These are phyloP conservation scores for Jaenimonas drosophilae DNA, from an alignment of 208 protist species.

Conservation along the genomic window DNA sequence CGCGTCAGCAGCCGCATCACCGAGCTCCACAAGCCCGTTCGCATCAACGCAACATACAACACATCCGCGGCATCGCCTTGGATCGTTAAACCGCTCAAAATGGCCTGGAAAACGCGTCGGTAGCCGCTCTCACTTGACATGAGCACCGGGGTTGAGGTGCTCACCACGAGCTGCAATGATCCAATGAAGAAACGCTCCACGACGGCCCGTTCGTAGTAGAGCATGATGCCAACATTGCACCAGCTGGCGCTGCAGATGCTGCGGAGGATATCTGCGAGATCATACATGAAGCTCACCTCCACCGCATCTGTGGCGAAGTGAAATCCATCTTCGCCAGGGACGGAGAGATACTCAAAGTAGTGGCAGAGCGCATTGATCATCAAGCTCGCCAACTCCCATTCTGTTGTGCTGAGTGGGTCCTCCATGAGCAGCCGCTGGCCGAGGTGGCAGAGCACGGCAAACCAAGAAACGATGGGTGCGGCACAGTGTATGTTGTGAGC, in stretches of 20 bases:
- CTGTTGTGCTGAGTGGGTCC: slow-evolving; percentile 18
- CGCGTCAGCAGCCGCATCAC: slow-evolving; percentile 41
- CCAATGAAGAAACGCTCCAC: slow-evolving; percentile 45
- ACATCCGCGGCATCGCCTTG: slow-evolving; percentile 21
- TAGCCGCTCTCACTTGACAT: slow-evolving; percentile 37
- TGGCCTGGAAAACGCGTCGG: slow-evolving; percentile 37
- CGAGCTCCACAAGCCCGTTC: slow-evolving; percentile 35
- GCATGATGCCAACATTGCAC: slow-evolving; percentile 69
- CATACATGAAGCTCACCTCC: slow-evolving; percentile 44
- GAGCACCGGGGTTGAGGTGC: slow-evolving; percentile 40
- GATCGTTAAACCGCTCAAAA: slow-evolving; percentile 30
- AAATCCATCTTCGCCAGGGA: slow-evolving; percentile 7
- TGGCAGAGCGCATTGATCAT: slow-evolving; percentile 27
- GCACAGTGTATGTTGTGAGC: slow-evolving; percentile 9
- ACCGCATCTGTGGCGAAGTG: slow-evolving; percentile 24
- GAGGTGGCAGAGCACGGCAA: slow-evolving; percentile 30
- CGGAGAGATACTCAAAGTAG: slow-evolving; percentile 24
- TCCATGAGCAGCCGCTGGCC: slow-evolving; percentile 31
- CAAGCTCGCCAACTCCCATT: slow-evolving; percentile 47
- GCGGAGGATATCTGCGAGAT: slow-evolving; percentile 50
- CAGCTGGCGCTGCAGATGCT: slow-evolving; percentile 51
- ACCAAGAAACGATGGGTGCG: slow-evolving; percentile 32
- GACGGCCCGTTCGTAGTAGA: slow-evolving; percentile 55
- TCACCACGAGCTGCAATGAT: slow-evolving; percentile 46
- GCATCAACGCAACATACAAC: slow-evolving; percentile 30